These are phyloP conservation scores for Bromus sterilis DNA, from an alignment of 176 grass and related monocot genomes.

Conservation along the genomic window DNA sequence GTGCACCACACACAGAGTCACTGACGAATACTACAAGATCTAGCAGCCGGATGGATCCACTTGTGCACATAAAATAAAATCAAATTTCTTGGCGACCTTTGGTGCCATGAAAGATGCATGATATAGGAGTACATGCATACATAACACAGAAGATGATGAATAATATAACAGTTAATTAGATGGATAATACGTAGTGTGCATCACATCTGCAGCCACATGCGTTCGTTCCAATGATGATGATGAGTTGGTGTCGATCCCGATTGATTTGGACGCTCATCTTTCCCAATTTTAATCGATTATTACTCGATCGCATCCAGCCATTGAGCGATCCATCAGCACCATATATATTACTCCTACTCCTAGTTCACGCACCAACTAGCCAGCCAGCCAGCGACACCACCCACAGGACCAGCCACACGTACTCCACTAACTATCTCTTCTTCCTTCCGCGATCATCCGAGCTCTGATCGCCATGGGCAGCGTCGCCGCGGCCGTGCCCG, in stretches of 20 bases:
- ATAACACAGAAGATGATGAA: too few relatives aligned
- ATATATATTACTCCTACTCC: neutral
- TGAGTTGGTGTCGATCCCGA: neutral
- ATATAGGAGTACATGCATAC: neutral
- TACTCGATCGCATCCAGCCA: neutral
- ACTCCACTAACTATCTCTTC: neutral
- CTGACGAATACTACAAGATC: neutral
- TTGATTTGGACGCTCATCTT: neutral
- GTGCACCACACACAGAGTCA: neutral
- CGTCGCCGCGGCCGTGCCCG: neutral
- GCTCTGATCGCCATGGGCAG: neutral
- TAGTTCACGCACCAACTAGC: neutral
- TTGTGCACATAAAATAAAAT: too few relatives aligned
- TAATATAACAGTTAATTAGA: neutral
- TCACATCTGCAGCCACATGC: too few relatives aligned
- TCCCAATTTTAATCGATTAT: neutral
- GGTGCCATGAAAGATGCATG: neutral
- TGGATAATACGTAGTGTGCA: too few relatives aligned
- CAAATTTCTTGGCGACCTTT: neutral
- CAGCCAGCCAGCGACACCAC: too few relatives aligned
- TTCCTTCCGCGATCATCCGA: neutral
- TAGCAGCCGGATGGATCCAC: neutral
- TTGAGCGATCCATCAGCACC: neutral
- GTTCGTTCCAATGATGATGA: too few relatives aligned
- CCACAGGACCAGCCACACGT: neutral